phyloP scores from a whole-genome alignment of 2,329 filamentous ascomycete species.

The Colletotrichum sojae region DNA sequence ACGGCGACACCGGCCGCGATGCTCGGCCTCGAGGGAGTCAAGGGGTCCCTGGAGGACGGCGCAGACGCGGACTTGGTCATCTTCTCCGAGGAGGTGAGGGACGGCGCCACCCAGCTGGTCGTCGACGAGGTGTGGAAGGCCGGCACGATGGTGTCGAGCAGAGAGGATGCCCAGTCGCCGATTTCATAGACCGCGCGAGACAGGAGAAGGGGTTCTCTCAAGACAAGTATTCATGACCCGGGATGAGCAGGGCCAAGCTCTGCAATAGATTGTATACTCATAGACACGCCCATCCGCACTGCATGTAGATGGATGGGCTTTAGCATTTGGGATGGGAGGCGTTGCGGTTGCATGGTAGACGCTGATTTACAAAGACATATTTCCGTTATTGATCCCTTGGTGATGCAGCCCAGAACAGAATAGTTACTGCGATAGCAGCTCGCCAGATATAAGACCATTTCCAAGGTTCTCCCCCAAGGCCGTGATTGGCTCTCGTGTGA shows the following conservation, averaged over 20 bases:
- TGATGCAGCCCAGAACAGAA: too few relatives aligned
- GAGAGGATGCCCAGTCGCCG: slow-evolving; percentile 37
- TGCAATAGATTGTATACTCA: slow-evolving; percentile 16
- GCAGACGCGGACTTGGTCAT: slow-evolving; percentile 80
- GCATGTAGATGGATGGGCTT: slow-evolving; percentile 11
- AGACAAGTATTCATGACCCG: neutral
- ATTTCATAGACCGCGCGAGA: slow-evolving; percentile 22
- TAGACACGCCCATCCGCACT: slow-evolving; percentile 21
- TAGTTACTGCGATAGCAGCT: too few relatives aligned
- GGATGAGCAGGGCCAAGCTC: neutral
- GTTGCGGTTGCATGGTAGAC: neutral
- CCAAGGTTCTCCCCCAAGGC: too few relatives aligned
- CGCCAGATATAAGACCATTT: too few relatives aligned
- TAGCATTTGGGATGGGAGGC: neutral
- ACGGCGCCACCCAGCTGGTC: slow-evolving; percentile 65
- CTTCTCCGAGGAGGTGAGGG: slow-evolving; percentile 67
- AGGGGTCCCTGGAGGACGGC: slow-evolving; percentile 75
- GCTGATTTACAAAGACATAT: neutral
- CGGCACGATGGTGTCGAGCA: slow-evolving; percentile 66
- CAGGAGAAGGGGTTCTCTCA: neutral
- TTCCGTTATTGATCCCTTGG: neutral
- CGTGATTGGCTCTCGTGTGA: too few relatives aligned
- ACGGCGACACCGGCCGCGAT: slow-evolving; percentile 84
- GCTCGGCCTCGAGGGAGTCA: slow-evolving; percentile 76
- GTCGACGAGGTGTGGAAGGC: slow-evolving; percentile 89